phyloP scores from a whole-genome alignment of 148 eudicot genomes.

The Camellia sinensis region DNA sequence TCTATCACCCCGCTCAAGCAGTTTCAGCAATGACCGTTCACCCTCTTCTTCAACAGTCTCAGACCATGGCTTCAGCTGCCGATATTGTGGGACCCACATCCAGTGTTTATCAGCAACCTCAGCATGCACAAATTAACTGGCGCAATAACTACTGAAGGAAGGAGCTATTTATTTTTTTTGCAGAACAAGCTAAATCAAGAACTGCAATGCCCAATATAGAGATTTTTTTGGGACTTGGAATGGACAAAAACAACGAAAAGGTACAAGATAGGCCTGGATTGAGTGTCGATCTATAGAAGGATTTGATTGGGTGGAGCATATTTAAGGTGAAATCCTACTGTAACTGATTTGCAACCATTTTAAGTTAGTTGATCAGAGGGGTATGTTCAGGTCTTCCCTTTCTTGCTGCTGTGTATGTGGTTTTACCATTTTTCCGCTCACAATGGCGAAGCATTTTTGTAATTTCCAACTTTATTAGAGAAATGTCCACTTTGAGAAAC shows the following conservation, averaged over 20 bases:
- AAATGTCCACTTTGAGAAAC: constrained; percentile 4
- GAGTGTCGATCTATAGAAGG: constrained; percentile 36
- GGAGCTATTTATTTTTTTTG: constrained; percentile 6
- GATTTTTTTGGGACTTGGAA: constrained; percentile 23
- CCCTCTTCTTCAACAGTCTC: constrained; percentile 76
- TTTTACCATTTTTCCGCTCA: constrained; percentile 13
- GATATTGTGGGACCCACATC: constrained; percentile 63
- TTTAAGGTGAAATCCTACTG: constrained; percentile 26
- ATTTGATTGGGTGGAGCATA: constrained; percentile 22
- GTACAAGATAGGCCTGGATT: constrained; percentile 19
- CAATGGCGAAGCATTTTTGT: neutral
- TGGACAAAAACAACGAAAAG: constrained; percentile 10
- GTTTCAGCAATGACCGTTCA: constrained; percentile 53
- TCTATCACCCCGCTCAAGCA: constrained; percentile 67
- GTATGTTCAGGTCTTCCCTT: constrained; percentile 27
- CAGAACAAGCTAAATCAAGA: constrained; percentile 24
- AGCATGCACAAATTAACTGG: constrained; percentile 75
- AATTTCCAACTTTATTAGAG: constrained; percentile 2
- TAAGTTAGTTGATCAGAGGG: constrained; percentile 11
- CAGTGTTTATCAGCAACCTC: constrained; percentile 65
- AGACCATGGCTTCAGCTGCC: constrained; percentile 55
- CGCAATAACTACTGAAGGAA: constrained; percentile 66
- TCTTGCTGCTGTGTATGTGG: constrained; percentile 18
- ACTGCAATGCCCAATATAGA: constrained; percentile 28
- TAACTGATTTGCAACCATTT: constrained; percentile 20